phyloP scores from a whole-genome alignment of 2,329 filamentous ascomycete genomes.

The Periconia digitata region DNA sequence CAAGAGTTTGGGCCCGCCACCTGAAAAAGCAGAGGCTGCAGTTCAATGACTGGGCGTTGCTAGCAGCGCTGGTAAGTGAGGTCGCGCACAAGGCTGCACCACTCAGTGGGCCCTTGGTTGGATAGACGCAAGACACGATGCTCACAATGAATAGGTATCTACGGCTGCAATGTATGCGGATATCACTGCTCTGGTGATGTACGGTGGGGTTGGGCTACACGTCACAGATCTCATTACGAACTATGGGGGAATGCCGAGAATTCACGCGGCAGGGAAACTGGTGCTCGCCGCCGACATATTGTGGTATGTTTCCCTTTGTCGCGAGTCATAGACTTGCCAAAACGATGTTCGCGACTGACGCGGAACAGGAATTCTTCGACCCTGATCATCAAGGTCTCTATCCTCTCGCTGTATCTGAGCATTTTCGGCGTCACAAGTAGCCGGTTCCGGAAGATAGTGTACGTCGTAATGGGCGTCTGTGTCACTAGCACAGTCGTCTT shows the following conservation, averaged over 20 bases:
- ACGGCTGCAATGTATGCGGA: no score
- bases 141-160: no score
- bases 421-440: conserved; percentile 3
- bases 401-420: conserved; percentile 6
- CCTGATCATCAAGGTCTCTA: conserved; percentile 9
- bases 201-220: conserved; percentile 8
- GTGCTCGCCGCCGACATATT: conserved; percentile 7
- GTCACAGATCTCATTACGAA: conserved; percentile 1
- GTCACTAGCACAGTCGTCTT: conserved; percentile 1
- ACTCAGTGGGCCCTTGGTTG: not conserved
- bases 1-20: conserved; percentile 3
- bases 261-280: conserved; percentile 6
- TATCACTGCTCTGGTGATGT: not conserved
- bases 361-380: not conserved
- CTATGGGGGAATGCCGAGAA: conserved; percentile 3
- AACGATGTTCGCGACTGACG: not conserved
- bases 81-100: not conserved
- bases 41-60: conserved; percentile 10
- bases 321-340: not conserved
- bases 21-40: conserved; percentile 1
- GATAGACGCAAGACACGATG: no score
- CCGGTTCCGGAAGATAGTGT: conserved; percentile 3
- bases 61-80: conserved; percentile 3
- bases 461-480: not conserved
- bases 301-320: conserved; percentile 3